Evolutionary conservation across 2,329 filamentous ascomycete species (phyloP).

Genomic region (Didymella pinodella): DNA sequence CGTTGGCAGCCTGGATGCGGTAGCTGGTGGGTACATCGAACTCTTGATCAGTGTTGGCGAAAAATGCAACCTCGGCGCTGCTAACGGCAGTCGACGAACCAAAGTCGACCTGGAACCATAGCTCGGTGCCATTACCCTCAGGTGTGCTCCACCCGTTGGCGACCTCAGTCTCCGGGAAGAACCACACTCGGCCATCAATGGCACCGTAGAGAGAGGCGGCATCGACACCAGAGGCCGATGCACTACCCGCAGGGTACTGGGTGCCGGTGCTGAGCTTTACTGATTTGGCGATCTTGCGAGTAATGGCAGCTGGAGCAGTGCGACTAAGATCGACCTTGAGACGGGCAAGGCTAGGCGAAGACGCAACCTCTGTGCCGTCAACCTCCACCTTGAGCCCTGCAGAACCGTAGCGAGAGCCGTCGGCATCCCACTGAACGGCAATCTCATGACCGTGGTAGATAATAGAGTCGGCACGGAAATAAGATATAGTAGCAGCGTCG

Average conservation of each 20-base stretch:
- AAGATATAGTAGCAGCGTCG: slow-evolving; percentile 42
- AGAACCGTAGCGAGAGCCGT: slow-evolving; percentile 44
- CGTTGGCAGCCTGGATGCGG: slow-evolving; percentile 36
- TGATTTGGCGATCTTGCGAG: slow-evolving; percentile 48
- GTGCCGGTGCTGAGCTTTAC: slow-evolving; percentile 45
- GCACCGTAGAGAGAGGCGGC: slow-evolving; percentile 44
- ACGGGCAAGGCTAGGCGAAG: slow-evolving; percentile 35
- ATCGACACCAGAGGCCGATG: slow-evolving; percentile 37
- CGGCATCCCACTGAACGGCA: slow-evolving; percentile 54
- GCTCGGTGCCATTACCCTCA: slow-evolving; percentile 34
- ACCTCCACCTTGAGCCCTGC: slow-evolving; percentile 48
- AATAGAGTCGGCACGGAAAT: slow-evolving; percentile 54
- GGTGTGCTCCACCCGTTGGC: slow-evolving; percentile 52
- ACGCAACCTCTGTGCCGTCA: slow-evolving; percentile 46
- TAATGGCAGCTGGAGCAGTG: slow-evolving; percentile 35
- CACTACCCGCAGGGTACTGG: slow-evolving; percentile 44
- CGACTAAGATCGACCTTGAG: slow-evolving; percentile 36
- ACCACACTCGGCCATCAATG: slow-evolving; percentile 53
- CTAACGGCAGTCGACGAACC: slow-evolving; percentile 36
- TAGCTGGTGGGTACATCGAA: slow-evolving; percentile 45
- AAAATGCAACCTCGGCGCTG: slow-evolving; percentile 52
- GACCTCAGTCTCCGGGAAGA: slow-evolving; percentile 48
- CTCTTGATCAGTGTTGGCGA: slow-evolving; percentile 37
- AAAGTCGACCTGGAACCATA: slow-evolving; percentile 53
- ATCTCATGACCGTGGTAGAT: slow-evolving; percentile 55